Base-by-base conservation (phyloP, 768 basidiomycete genomes). In the Rhizopogon vesiculosus region DNA sequence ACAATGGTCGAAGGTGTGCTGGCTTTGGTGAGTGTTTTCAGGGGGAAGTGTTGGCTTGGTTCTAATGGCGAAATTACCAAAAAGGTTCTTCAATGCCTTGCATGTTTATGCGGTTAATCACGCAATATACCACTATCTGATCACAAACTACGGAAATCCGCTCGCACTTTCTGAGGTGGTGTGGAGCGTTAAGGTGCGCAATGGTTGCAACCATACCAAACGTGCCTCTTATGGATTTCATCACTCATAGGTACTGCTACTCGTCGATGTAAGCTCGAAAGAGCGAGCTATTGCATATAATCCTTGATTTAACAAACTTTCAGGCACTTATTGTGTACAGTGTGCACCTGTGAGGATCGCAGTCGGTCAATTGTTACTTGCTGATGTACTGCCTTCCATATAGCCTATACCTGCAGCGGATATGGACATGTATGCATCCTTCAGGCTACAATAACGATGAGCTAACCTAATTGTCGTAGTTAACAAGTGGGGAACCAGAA, bases 101-200 rank as follows among this genome's bases (percentile, higher is more conserved):
- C 80, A 84, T 61, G 76, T 78, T 0, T 71, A 69, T 42, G 61
- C 85, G 53, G 79, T 77, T 45, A 72, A 72, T 49, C 83, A 85
- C 62, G 75, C 82, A 58, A 70, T 82, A 39, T 86, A 85, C 59
- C 74, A 74, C 61, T 85, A 85, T 59, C 72, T 84, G 50, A 80
- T 85, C 42, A 68, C 63, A 40, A 83, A 85, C 66, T 85, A 76
- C 60, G 64, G 78, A 55, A 78, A 80, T 59, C 76, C 77, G 3
- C 6, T 66, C 16, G 75, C 81, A 3, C 67, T 85, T 18, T 7
- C 62, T 13, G 56, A 59, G 19, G 78, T 79, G 0, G 72, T 80
- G 9, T 86, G 84, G 84, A 82, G 48, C 39, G 79, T 63, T 18
- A 10, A 22, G 19, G 22, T 28, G 10, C 12, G 19, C 18, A 42